Evolutionary conservation across 1,284 basidiomycete species (phyloP).

Genomic region (Phaffia rhodozyma): DNA sequence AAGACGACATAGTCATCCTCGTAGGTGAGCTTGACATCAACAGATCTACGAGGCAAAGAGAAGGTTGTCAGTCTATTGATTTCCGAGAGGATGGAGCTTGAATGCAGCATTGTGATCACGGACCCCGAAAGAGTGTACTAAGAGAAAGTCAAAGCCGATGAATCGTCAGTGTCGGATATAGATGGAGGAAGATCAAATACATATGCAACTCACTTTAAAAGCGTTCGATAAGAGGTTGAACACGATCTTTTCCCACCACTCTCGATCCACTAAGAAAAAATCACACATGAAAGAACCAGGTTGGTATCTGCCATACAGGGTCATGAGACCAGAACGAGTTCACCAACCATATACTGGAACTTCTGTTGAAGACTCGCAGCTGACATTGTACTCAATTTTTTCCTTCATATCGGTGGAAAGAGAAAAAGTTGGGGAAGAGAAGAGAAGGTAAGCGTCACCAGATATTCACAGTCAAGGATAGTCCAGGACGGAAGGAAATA

Average conservation of each 20-base stretch:
- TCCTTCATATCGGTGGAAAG: background rate
- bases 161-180: no score
- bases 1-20: conserved; percentile 23
- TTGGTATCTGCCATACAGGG: conserved; percentile 25
- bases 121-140: background rate
- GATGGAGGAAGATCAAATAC: no score
- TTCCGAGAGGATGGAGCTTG: no score
- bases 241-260: conserved; percentile 7
- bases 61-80: no score
- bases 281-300: conserved; percentile 28
- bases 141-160: background rate
- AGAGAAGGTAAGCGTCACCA: no score
- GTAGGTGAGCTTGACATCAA: conserved; percentile 25
- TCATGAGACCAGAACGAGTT: background rate
- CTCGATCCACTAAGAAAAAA: conserved; percentile 1
- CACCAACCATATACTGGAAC: no score
- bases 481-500: background rate
- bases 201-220: conserved; percentile 23
- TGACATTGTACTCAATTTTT: background rate
- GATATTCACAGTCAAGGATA: no score
- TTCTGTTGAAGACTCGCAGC: conserved; percentile 14
- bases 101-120: background rate
- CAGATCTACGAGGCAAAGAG: no score
- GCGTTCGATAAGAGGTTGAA: conserved; percentile 9
- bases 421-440: no score